Base-by-base conservation (phyloP, 73 alveolate species). In the Tetrahymena thermophila region DNA sequence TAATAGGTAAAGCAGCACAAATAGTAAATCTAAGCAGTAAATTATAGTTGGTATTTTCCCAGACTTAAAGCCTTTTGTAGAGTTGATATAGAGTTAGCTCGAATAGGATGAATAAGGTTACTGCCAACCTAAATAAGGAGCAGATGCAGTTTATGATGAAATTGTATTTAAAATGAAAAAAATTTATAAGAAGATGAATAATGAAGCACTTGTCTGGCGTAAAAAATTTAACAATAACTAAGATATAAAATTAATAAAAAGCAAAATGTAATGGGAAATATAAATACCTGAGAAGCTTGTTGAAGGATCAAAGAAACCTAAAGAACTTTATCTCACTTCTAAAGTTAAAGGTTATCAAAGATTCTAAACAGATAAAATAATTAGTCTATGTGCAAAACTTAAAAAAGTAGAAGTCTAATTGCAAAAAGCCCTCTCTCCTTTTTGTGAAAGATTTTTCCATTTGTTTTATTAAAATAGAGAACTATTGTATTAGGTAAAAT, bases 231-330 rank as follows among this genome's bases (percentile, higher is more conserved):
- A 93, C 1, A 83, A 96, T 55, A 50, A 50, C 28, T 93, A 93
- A 13, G 58, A 96, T 34, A 95, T 96, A 44, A 37, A 35, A 31
- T 96, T 89, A 95, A 96, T 95, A 31, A 98, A 98, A 95, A 97
- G 98, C 4, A 98, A 98, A 96, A 96, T 84, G 40, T 43, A 99
- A 43, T 98, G 96, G 94, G 98, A 97, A 96, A 83, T 98, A 15
- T 99, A 98, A 94, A 96, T 98, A 35, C 99, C 99, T 15, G 96
- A 93, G 7, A 94, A 95, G 34, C 84, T 85, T 21, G 97, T 97
- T 5, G 96, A 96, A 93, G 98, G 98, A n/a, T 84, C 58, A 21
- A 95, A 95, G 93, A 97, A 96, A 95, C 98, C 99, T 0, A 85
- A 85, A 34, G 98, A 97, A 50, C 95, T 96, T 84, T 98, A 97